A percentile compares a stretch with the other conserved stretches of the same genome.
Evolutionary conservation across 257 asterid species (phyloP).

Genomic region (Scutellaria minor): DNA sequence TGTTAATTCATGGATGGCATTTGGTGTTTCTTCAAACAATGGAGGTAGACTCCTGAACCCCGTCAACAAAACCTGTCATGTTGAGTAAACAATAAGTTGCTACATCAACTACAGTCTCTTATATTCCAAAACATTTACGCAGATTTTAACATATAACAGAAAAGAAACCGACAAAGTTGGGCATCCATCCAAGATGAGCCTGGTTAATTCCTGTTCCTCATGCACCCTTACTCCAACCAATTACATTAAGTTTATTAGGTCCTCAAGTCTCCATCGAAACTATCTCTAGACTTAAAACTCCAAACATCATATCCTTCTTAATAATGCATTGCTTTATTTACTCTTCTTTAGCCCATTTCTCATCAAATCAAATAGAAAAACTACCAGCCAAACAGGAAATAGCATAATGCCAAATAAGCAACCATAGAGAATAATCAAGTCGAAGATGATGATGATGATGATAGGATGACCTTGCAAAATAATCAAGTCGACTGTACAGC

Average conservation of each 20-base stretch:
- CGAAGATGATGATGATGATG: too few species aligned
- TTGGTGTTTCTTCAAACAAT: slow-evolving; percentile 55
- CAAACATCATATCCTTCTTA: neutral
- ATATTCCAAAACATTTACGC: neutral
- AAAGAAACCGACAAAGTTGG: neutral
- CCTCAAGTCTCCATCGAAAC: neutral
- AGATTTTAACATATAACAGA: neutral
- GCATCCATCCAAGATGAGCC: slow-evolving; percentile 15
- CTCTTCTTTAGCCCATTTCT: neutral
- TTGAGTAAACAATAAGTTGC: slow-evolving; percentile 7
- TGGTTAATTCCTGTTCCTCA: neutral
- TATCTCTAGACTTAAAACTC: slow-evolving; percentile 8
- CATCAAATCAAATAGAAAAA: slow-evolving; percentile 14
- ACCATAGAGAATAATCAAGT: neutral
- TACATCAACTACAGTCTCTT: slow-evolving; percentile 4
- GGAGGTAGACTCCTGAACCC: slow-evolving; percentile 69
- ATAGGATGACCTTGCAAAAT: neutral
- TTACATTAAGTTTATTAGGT: neutral
- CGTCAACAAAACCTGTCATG: slow-evolving; percentile 54
- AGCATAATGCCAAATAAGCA: neutral
- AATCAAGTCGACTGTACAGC: neutral
- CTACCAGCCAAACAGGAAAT: slow-evolving; percentile 7
- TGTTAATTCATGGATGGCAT: slow-evolving; percentile 56
- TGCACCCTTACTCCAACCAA: slow-evolving; percentile 16
- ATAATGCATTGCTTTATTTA: neutral